These are phyloP conservation scores for Fagopyrum homotropicum DNA, from an alignment of 148 eudicot genomes.

Conservation along the genomic window DNA sequence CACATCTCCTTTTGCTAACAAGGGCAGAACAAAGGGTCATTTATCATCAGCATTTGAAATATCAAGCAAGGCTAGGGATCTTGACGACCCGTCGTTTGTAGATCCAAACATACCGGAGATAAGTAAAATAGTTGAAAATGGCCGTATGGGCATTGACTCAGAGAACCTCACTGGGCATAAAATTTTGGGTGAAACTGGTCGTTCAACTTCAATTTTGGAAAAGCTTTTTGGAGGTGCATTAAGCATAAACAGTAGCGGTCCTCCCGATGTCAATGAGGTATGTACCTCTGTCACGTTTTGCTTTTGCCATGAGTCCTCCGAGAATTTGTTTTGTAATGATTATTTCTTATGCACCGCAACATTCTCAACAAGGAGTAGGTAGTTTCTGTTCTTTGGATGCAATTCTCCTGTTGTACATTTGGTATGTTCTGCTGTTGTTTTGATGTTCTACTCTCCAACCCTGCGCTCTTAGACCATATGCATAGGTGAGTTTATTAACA, in stretches of 20 bases:
- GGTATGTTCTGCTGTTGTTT: background rate
- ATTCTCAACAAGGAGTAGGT: background rate
- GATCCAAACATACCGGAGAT: slow-evolving; percentile 31
- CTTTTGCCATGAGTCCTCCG: background rate
- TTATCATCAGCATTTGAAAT: slow-evolving; percentile 23
- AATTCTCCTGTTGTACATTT: background rate
- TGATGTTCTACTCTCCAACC: background rate
- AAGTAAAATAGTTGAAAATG: slow-evolving; percentile 32
- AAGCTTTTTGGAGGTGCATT: slow-evolving; percentile 60
- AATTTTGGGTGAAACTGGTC: slow-evolving; percentile 31
- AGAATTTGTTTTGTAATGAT: background rate
- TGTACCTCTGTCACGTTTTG: slow-evolving; percentile 6
- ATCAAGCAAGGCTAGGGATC: slow-evolving; percentile 18
- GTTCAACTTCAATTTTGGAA: slow-evolving; percentile 56
- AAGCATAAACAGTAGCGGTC: slow-evolving; percentile 24
- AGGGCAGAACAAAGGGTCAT: slow-evolving; percentile 21
- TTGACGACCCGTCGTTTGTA: slow-evolving; percentile 17
- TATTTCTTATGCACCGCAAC: background rate
- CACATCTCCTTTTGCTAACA: slow-evolving; percentile 19
- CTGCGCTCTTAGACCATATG: no score
- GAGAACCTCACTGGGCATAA: slow-evolving; percentile 31
- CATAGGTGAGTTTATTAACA: no score
- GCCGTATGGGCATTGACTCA: slow-evolving; percentile 29
- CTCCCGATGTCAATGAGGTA: slow-evolving; percentile 48
- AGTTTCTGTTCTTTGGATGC: background rate